phyloP scores from a whole-genome alignment of 257 asterid species.

The Solanum raphanifolium region DNA sequence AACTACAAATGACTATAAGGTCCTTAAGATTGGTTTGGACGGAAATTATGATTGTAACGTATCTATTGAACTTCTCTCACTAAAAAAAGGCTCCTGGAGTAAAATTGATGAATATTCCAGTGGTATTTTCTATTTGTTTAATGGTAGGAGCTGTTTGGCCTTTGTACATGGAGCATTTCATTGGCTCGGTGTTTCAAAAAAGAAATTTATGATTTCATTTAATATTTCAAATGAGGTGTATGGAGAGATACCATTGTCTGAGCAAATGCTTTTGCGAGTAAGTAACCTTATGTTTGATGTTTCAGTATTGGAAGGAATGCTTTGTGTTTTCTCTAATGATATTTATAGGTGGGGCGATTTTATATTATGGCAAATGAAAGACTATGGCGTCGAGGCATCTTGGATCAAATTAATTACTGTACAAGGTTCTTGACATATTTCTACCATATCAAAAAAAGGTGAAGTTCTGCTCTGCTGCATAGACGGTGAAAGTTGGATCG shows the following conservation, averaged over 20 bases:
- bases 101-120: not conserved
- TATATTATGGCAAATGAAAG: not conserved
- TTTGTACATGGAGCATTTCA: not conserved
- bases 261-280: too few relatives aligned
- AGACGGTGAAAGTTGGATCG: not conserved
- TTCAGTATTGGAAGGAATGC: not conserved
- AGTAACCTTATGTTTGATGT: not conserved
- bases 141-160: not conserved
- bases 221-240: too few relatives aligned
- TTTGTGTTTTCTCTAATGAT: not conserved
- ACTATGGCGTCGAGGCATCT: not conserved
- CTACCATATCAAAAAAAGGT: not conserved
- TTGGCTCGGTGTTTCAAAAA: not conserved
- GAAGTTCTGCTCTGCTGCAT: not conserved
- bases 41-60: not conserved
- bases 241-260: too few relatives aligned
- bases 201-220: too few relatives aligned
- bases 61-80: not conserved
- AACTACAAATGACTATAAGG: not conserved
- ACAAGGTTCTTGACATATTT: too few relatives aligned
- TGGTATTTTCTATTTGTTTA: not conserved
- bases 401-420: not conserved
- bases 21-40: not conserved
- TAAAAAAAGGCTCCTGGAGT: not conserved
- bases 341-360: not conserved